phyloP scores from a whole-genome alignment of 345 rosid species.

The Eutrema heterophyllum region DNA sequence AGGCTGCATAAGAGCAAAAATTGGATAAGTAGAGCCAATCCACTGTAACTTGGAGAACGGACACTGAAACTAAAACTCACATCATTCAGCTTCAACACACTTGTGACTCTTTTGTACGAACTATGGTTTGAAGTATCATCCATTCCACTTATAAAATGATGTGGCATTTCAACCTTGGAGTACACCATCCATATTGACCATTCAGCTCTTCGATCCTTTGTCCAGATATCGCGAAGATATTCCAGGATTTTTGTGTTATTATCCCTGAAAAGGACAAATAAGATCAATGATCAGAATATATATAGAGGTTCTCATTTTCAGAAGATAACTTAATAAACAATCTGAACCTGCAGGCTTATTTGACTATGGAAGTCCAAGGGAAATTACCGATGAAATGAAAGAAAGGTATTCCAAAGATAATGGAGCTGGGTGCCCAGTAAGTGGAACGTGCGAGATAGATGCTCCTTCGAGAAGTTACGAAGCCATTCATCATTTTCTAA shows the following conservation, averaged over 20 bases:
- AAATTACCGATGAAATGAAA: constrained; percentile 83
- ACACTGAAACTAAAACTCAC: constrained; percentile 38
- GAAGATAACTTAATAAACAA: neutral
- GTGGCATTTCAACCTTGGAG: constrained; percentile 97
- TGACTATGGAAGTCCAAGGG: neutral
- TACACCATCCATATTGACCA: constrained; percentile 99
- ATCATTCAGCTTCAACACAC: constrained; percentile 60
- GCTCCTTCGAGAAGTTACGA: constrained; percentile 47
- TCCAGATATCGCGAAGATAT: constrained; percentile 69
- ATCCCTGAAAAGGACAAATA: constrained; percentile 46
- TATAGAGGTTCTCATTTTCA: neutral
- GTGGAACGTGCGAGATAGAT: constrained; percentile 47
- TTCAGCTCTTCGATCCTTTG: constrained; percentile 82
- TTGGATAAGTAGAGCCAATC: constrained; percentile 6
- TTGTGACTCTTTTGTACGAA: constrained; percentile 56
- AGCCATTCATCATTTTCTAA: constrained; percentile 41
- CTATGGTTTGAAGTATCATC: constrained; percentile 55
- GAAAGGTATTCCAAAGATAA: constrained; percentile 72
- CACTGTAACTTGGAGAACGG: neutral
- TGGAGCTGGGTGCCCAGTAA: constrained; percentile 63
- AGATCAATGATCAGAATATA: neutral
- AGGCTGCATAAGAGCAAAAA: constrained; percentile 52
- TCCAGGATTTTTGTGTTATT: constrained; percentile 57
- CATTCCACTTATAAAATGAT: constrained; percentile 74
- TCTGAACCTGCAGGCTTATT: neutral